phyloP scores from a whole-genome alignment of 176 grass and related monocot species.

The Aegilops sharonensis region DNA sequence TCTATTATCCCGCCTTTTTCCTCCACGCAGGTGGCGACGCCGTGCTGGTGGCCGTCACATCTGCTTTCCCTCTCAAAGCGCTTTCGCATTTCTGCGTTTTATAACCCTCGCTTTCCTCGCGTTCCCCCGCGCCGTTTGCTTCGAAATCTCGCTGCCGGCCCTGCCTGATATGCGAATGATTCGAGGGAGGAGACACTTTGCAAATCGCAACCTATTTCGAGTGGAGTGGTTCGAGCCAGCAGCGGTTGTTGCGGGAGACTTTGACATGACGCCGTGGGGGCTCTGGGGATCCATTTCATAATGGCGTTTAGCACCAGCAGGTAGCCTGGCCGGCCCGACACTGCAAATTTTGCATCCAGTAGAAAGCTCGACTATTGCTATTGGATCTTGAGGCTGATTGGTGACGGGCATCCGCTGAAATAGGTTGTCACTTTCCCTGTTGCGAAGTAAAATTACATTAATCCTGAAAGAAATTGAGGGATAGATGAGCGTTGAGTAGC shows the following conservation, averaged over 20 bases:
- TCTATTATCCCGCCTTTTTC: background rate
- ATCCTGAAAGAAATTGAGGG: background rate
- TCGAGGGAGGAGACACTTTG: no score
- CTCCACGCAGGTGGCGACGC: background rate
- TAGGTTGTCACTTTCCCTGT: background rate
- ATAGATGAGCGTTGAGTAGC: background rate
- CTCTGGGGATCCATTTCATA: constrained; percentile 4
- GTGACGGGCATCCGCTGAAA: background rate
- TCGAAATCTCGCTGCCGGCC: background rate
- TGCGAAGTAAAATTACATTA: background rate
- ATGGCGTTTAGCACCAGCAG: constrained; percentile 23
- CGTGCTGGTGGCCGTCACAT: background rate
- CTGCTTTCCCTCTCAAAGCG: background rate
- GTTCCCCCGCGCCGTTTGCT: background rate
- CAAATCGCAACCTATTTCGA: background rate
- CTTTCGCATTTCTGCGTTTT: background rate
- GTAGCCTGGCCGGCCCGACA: constrained; percentile 24
- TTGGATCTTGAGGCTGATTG: constrained; percentile 26
- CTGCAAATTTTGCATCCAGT: background rate
- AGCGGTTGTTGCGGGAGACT: constrained; percentile 8
- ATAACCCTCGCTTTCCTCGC: background rate
- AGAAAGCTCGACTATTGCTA: background rate
- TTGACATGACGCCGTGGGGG: constrained; percentile 7
- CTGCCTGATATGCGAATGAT: background rate
- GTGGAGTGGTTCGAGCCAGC: background rate